Conservation (phyloP, 2,329 filamentous ascomycete species). For the Neopestalotiopsis sp. region DNA sequence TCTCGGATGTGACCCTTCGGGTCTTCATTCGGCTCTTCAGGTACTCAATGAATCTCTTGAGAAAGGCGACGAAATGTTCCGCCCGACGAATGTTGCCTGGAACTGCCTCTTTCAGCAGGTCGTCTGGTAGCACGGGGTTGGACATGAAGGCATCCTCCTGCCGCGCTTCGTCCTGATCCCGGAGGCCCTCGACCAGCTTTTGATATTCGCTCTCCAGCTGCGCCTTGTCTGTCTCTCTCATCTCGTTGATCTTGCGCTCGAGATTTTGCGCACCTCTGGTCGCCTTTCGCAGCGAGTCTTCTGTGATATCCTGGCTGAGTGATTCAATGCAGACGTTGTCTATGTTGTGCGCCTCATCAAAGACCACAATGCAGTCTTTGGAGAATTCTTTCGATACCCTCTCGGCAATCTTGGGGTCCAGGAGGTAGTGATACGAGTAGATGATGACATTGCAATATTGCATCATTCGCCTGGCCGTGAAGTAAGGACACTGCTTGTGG, state of each 20-base stretch:
- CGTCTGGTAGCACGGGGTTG: slow-evolving; percentile 92
- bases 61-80: slow-evolving; percentile 93
- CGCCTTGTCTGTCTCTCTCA: slow-evolving; percentile 94
- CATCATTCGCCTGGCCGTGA: slow-evolving; percentile 97
- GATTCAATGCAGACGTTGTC: slow-evolving; percentile 99
- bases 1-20: slow-evolving; percentile 95
- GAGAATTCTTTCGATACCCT: slow-evolving; percentile 93
- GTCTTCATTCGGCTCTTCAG: slow-evolving; percentile 99
- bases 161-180: slow-evolving; percentile 85
- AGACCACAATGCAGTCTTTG: slow-evolving; percentile 98
- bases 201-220: slow-evolving; percentile 95
- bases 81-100: slow-evolving; percentile 95
- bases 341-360: slow-evolving; percentile 98
- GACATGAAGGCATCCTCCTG: slow-evolving; percentile 97
- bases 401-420: slow-evolving; percentile 98
- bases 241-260: slow-evolving; percentile 88
- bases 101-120: slow-evolving; percentile 92
- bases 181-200: slow-evolving; percentile 90
- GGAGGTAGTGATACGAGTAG: slow-evolving; percentile 97
- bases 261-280: slow-evolving; percentile 89
- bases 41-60: slow-evolving; percentile 97
- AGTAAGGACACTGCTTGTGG: slow-evolving; percentile 97
- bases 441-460: slow-evolving; percentile 99
- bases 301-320: slow-evolving; percentile 93
- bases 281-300: slow-evolving; percentile 91